Percentiles rank a stretch among this genome's conserved stretches.
Evolutionary conservation across 306 rosid genomes (phyloP).

Genomic region (Luffa aegyptiaca): DNA sequence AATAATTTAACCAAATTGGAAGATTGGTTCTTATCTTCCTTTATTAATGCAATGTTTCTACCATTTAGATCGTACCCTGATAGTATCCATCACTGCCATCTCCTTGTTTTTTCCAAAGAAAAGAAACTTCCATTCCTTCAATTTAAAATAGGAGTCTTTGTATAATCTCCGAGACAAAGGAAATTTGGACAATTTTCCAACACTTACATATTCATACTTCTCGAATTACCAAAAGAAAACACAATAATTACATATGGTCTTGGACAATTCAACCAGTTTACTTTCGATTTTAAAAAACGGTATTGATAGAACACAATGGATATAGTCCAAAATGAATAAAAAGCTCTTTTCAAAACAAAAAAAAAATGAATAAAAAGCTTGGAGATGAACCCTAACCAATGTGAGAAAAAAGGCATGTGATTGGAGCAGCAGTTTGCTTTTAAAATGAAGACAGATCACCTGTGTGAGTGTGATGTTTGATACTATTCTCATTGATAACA

Average conservation of each 20-base stretch:
- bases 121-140: background rate
- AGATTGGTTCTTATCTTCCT: background rate
- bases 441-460: background rate
- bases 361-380: background rate
- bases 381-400: background rate
- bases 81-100: background rate
- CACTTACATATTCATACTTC: background rate
- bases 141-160: background rate
- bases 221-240: background rate
- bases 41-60: too few relatives aligned
- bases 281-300: background rate
- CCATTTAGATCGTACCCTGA: too few relatives aligned
- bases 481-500: background rate
- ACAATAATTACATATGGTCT: background rate
- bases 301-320: background rate
- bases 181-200: background rate
- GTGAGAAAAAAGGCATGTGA: background rate
- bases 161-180: background rate
- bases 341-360: too few relatives aligned
- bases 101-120: background rate
- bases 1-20: background rate
- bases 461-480: conserved; percentile 1
- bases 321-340: background rate
- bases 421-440: background rate
- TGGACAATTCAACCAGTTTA: background rate